Evolutionary conservation across 805 yeast species (phyloP), one percentile per base, ranked within the genome.

Genomic region (Zygosaccharomyces kombuchaensis): DNA sequence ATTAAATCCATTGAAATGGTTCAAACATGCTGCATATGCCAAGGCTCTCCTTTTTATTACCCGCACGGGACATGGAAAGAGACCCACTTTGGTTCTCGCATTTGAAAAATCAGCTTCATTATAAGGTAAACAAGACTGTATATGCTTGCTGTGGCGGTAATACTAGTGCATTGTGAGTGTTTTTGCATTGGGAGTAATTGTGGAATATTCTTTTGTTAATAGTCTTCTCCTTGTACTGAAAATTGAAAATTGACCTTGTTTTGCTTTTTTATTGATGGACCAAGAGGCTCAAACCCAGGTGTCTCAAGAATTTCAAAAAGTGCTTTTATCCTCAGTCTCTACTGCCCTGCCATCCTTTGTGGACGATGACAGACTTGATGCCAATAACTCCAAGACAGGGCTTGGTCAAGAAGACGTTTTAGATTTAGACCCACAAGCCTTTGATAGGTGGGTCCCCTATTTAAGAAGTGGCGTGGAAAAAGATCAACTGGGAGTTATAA

Each of bases 401-500:
- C 32, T 19, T 14, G 37, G 26, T 25, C 40, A 47, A 10, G 59
- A 54, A 17, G 60, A 59, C 26, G 44, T 58, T 4, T 54, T 57
- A 27, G 62, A 58, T 13, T 36, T 63, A 10, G 63, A 61, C 46
- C 46, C 62, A 1, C 62, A 56, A 30, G 47, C 54, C 3, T 59
- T 65, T 45, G 67, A 63, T 40, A 60, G 55, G 47, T 63, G 67
- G 67, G 57, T 62, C 13, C 66, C 69, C n/a, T 53, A 57, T 36
- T 38, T 65, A 26, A 53, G 69, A 43, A 51, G 46, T 14, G 45
- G 60, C 1, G 53, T 62, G 4, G 69, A 65, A 31, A 52, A 52
- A 13, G 55, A 54, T 6, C 48, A 58, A 31, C 45, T 63, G 22
- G 50, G 50, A n/a, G 26, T 43, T 1, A 54, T 57, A 1, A 51